Evolutionary conservation across 2,329 filamentous ascomycete genomes (phyloP), one percentile per base, ranked within the genome.

Genomic region (Fusarium annulatum): DNA sequence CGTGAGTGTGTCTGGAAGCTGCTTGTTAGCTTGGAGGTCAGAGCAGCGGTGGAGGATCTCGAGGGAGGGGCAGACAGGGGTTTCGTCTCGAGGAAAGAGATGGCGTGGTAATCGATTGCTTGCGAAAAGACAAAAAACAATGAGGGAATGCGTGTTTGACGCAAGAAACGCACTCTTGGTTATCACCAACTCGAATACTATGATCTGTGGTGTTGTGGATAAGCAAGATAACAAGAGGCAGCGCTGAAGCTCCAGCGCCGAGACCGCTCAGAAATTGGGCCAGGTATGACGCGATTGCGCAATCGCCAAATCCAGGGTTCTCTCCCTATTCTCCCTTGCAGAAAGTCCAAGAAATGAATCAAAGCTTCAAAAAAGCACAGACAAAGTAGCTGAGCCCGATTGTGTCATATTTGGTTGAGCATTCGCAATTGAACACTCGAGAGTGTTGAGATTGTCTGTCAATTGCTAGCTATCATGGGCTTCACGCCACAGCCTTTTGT

Each of bases 231-330:
- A 52, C 56, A 51, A 45, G 61, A 69, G 69, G 58, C 68, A 73
- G 63, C 28, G 58, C 42, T 67, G 72, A 34, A 59, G 48, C 64
- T 64, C 42, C 56, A 57, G 34, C 66, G 61, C 72, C 72, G 72
- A 73, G 61, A 74, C 68, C 72, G 68, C 66, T 72, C 67, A 67
- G 59, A 65, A 43, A 65, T 69, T 48, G 34, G 51, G 48, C 42
- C n/a, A 48, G 61, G 59, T 65, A 76, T 71, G 73, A 77, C 67
- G 75, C 69, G 72, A 74, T 75, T 55, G 72, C 72, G 58, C 49
- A 30, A 72, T 69, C 23, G 55, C 53, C 33, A 49, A 56, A 30
- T 18, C 56, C 67, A 66, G 64, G 64, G 61, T 60, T 60, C 48
- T 38, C 43, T 61, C 48, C 56, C 38, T 67, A 58, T 53, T 34